Conservation (phyloP, 148 eudicot species). For the Vaccinium myrtillus region DNA sequence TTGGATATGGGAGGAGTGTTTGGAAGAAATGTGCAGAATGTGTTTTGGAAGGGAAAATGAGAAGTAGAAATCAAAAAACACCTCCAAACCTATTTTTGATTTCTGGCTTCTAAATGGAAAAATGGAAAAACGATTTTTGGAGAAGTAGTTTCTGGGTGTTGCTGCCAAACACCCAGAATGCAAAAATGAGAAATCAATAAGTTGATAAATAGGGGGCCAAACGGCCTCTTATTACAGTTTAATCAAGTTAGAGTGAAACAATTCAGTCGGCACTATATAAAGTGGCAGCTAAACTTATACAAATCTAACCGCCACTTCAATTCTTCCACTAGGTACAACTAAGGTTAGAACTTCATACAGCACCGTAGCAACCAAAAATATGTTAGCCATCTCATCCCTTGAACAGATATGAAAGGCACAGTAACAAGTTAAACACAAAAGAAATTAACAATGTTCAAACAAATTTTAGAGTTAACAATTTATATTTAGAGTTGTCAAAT, state of each 20-base stretch:
- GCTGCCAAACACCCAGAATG: too few species aligned
- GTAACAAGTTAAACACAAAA: background rate
- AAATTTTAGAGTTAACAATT: constrained; percentile 6
- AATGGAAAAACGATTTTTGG: too few species aligned
- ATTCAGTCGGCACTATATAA: background rate
- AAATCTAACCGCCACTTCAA: constrained; percentile 69
- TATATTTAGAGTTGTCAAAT: too few species aligned
- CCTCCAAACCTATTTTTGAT: too few species aligned
- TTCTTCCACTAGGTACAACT: constrained; percentile 64
- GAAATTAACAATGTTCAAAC: background rate
- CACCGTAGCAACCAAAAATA: constrained; percentile 85
- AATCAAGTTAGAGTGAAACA: constrained; percentile 3
- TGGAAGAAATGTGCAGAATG: too few species aligned
- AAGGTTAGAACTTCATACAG: constrained; percentile 81
- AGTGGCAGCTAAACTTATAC: constrained; percentile 14
- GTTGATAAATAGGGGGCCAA: too few species aligned
- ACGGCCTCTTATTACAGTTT: constrained; percentile 1
- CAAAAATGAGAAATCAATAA: too few species aligned
- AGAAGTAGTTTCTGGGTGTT: too few species aligned
- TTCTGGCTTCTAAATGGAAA: too few species aligned
- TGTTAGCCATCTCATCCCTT: constrained; percentile 97
- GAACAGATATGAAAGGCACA: constrained; percentile 20
- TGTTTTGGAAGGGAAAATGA: too few species aligned
- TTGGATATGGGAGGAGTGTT: too few species aligned
- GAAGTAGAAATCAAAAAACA: too few species aligned